Base-by-base conservation (phyloP, 495 filamentous ascomycete species). In the Clohesyomyces aquaticus region DNA sequence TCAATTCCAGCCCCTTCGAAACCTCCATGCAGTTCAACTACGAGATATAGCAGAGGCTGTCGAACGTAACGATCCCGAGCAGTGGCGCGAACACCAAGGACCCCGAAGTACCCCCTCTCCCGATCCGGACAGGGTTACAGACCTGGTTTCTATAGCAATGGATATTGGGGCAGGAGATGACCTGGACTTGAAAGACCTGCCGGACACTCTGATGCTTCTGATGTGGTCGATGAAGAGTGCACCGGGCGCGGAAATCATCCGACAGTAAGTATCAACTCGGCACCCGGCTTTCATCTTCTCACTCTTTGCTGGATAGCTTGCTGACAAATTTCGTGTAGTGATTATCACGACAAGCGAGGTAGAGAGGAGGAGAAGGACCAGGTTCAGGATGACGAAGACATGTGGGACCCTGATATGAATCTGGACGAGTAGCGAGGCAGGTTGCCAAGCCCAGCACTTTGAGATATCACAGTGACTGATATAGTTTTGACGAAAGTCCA, bases 41-140 rank as follows among this genome's bases (percentile, higher is more conserved):
- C 29, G 27, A 4, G 14, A 43, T 23, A 64, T 58, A 14, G 61
- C 61, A 11, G 47, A 57, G 1, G 29, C 28, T 10, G 54, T 58
- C 18, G 29, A 64, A 18, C 18, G 43, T 21, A 35, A 51, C 53
- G 61, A 64, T 41, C 61, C 61, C 12, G 61, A 64, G 46, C 27
- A 28, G 14, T 58, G 53, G 61, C 61, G 61, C 21, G 16, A 26
- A 12, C 26, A 58, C 28, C 42, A 38, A 19, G 22, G 21, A 41
- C 52, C 26, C 10, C 53, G 6, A 38, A 38, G 32, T 6, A 38
- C 32, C 6, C 32, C 32, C 32, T 38, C 41, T 21, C 41, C 38
- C 8, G 32, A 38, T 14, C 32, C 32, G 6, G 32, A 38, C 14
- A 38, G 32, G 32, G 14, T 38, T 6, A 38, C 6, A 6, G 32